These are phyloP conservation scores for Nymphaea colorata DNA, from an alignment of 164 flowering plant genomes.

Conservation along the genomic window DNA sequence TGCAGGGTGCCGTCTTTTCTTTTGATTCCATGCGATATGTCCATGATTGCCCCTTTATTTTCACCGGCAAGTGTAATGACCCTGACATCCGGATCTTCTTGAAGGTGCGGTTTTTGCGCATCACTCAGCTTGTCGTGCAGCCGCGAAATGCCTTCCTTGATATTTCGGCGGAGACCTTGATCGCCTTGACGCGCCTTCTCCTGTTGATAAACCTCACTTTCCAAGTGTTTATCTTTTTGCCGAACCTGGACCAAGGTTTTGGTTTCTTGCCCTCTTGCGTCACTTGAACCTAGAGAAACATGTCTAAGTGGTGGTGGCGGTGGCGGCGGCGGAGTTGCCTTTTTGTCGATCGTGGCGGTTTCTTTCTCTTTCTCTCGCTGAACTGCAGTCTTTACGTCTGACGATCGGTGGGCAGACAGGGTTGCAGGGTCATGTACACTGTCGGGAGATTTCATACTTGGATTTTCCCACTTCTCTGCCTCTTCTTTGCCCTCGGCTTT, in stretches of 20 bases:
- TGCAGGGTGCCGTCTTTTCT: constrained; percentile 31
- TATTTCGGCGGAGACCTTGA: constrained; percentile 17
- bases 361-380: neutral
- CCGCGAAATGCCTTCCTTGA: constrained; percentile 31
- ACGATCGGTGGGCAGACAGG: neutral
- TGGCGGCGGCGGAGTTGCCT: neutral
- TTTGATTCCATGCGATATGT: constrained; percentile 23
- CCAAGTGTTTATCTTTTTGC: neutral
- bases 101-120: constrained; percentile 11
- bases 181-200: neutral
- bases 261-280: neutral
- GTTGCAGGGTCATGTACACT: neutral
- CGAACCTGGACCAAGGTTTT: neutral
- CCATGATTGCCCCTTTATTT: constrained; percentile 70
- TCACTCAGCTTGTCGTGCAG: constrained; percentile 22
- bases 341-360: neutral
- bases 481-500: neutral
- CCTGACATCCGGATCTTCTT: constrained; percentile 18
- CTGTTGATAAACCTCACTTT: neutral
- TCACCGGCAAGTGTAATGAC: constrained; percentile 68
- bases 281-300: neutral
- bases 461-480: neutral
- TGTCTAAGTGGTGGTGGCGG: neutral
- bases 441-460: neutral
- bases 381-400: neutral